Evolutionary conservation across 768 basidiomycete species (phyloP), one percentile per base, ranked within the genome.

Genomic region (button mushroom (Agaricus bisporus)): DNA sequence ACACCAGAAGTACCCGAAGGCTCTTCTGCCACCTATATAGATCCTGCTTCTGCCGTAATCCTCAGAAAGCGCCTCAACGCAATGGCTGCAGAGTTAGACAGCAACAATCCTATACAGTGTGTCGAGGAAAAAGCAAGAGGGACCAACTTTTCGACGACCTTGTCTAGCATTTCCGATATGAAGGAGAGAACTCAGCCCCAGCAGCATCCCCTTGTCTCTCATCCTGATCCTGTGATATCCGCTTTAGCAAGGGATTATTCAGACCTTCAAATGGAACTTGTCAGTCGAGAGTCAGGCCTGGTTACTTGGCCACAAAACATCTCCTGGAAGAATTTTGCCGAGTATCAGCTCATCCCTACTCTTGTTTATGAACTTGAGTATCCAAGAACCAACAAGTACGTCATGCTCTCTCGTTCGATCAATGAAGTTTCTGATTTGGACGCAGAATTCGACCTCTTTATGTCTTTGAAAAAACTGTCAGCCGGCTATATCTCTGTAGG

Each of bases 331-430:
- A 87, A 92, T 67, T 98, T 94, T 64, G 80, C 80, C 26, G 79
- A 86, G 37, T 99, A 95, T 69, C 82, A 91, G 70, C 70, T 95
- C 37, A 84, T 90, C 43, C 97, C 97, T 12, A 92, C 92, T 0
- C 76, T 99, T 41, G 94, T 98, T 6, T 99, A 99, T 63, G 94
- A 98, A 66, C 74, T 98, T 32, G 95, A 98, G 68, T 99, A 95
- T 67, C 95, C 95, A 9, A 74, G 95, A 48, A 98, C 95, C 9
- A 83, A 89, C 29, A 72, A 77, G 91, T 91, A 62, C 47, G 80
- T 69, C 9, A 12, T 46, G 17, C 11, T 39, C 28, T 15, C 11
- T 15, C 18, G 6, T 15, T 37, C 50, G 5, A 3, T 12, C 22
- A 11, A 20, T 18, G 29, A 32, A 32, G 32, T 12, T 4, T 29